Percentiles rank a stretch among this genome's conserved stretches.
phyloP scores from a whole-genome alignment of 225 moss, liverwort and hornwort genomes.

The Bryum argenteum region DNA sequence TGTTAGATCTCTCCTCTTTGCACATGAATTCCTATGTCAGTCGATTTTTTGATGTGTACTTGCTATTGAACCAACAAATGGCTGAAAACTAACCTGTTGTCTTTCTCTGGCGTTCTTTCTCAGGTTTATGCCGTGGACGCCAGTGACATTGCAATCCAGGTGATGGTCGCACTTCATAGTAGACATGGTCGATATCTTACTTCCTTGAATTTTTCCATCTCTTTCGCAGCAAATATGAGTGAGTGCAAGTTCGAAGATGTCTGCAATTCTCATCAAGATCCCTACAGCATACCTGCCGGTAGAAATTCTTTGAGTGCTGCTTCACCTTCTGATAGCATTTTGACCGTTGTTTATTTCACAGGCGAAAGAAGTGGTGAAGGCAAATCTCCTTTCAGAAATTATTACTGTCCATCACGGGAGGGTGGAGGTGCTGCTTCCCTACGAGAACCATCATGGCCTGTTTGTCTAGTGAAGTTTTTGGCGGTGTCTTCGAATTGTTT shows the following conservation, averaged over 20 bases:
- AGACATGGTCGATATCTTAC: conserved; percentile 9
- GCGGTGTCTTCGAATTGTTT: conserved; percentile 17
- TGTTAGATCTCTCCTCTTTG: conserved; percentile 18
- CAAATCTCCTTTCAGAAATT: conserved; percentile 69
- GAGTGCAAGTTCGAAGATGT: conserved; percentile 15
- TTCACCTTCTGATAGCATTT: conserved; percentile 19
- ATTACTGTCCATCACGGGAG: conserved; percentile 89
- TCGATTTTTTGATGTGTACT: conserved; percentile 12
- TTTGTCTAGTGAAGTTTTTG: conserved; percentile 24
- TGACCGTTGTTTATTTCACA: conserved; percentile 36
- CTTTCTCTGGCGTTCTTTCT: conserved; percentile 8
- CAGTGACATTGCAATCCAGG: conserved; percentile 94
- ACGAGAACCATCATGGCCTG: conserved; percentile 36
- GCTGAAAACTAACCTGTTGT: conserved; percentile 14
- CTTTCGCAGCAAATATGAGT: conserved; percentile 14
- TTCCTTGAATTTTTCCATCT: conserved; percentile 17
- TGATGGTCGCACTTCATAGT: conserved; percentile 30
- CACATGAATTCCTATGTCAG: background rate
- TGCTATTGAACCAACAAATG: conserved; percentile 5
- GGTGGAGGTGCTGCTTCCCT: conserved; percentile 68
- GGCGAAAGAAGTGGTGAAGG: conserved; percentile 92
- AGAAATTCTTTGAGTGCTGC: conserved; percentile 9
- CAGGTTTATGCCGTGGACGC: conserved; percentile 97
- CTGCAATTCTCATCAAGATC: conserved; percentile 16
- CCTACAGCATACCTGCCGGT: conserved; percentile 6